These are phyloP conservation scores for Lepiota subincarnata DNA, from an alignment of 768 basidiomycete species.

Conservation along the genomic window DNA sequence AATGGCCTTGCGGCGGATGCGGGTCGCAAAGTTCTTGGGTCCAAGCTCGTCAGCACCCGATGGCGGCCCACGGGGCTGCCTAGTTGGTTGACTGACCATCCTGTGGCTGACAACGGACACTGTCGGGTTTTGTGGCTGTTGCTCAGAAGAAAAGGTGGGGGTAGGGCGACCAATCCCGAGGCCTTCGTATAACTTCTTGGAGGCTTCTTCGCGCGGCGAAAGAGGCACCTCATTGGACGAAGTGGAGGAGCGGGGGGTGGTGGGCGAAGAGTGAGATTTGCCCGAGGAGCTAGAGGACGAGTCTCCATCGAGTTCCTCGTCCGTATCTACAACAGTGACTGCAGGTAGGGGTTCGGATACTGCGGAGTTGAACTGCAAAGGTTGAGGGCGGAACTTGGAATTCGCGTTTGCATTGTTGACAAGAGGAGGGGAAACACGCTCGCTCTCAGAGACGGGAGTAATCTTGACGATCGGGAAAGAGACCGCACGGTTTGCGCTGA, in stretches of 20 bases:
- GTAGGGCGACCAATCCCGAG: constrained; percentile 77
- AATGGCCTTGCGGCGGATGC: constrained; percentile 81
- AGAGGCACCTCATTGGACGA: constrained; percentile 60
- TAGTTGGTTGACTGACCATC: constrained; percentile 66
- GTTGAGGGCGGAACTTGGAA: constrained; percentile 56
- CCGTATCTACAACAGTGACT: constrained; percentile 52
- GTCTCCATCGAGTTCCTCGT: constrained; percentile 52
- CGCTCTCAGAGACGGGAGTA: constrained; percentile 64
- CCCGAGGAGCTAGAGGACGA: constrained; percentile 58
- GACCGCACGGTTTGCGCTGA: constrained; percentile 58
- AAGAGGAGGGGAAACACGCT: constrained; percentile 29
- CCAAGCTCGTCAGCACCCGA: constrained; percentile 83
- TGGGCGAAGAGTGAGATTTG: constrained; percentile 65
- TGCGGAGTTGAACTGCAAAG: constrained; percentile 55
- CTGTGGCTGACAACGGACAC: constrained; percentile 46
- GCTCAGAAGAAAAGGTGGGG: constrained; percentile 37
- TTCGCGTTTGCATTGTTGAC: background rate
- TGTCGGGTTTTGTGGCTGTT: constrained; percentile 33
- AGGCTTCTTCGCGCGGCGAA: constrained; percentile 82
- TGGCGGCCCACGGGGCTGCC: constrained; percentile 87
- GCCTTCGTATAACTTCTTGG: constrained; percentile 86
- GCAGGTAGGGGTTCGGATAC: constrained; percentile 50
- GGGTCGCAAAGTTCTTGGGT: constrained; percentile 84
- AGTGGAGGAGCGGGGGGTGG: constrained; percentile 63
- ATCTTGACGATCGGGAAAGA: constrained; percentile 68